These are phyloP conservation scores for Lentinula sp. DNA, from an alignment of 768 basidiomycete species.

Conservation along the genomic window DNA sequence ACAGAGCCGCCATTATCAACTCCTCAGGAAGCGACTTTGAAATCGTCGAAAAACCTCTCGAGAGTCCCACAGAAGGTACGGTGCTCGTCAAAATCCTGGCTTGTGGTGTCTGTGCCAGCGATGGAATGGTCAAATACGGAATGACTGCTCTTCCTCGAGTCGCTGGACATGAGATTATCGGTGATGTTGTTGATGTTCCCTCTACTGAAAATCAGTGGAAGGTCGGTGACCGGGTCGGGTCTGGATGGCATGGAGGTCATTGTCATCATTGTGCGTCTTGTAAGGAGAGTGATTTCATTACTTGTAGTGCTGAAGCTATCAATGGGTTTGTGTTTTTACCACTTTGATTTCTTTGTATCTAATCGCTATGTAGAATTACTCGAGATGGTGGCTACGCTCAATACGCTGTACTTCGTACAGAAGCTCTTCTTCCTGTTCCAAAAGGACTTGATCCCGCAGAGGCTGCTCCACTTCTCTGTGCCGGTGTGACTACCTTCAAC, in stretches of 20 bases:
- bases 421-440: not conserved
- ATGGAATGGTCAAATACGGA: not conserved
- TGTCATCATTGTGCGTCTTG: not conserved
- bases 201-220: not conserved
- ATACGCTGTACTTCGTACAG: not conserved
- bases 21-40: not conserved
- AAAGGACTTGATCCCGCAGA: not conserved
- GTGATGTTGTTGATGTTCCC: not conserved
- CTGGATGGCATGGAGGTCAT: not conserved
- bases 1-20: not conserved
- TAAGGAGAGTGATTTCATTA: not conserved
- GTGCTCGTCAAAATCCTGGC: not conserved
- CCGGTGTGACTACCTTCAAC: conserved; percentile 1
- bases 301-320: not conserved
- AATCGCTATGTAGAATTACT: not conserved
- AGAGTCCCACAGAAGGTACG: not conserved
- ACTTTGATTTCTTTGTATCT: too few relatives aligned
- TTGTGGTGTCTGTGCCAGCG: not conserved
- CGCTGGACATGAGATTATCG: not conserved
- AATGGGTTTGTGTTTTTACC: not conserved
- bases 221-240: not conserved
- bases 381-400: conserved; percentile 1
- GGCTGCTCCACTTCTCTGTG: conserved; percentile 1
- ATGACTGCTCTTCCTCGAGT: not conserved
- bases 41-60: not conserved